Percentiles rank a stretch among this genome's conserved stretches.
Evolutionary conservation across 2,329 filamentous ascomycete genomes (phyloP).

Genomic region (Chaetoscypha palmicola): DNA sequence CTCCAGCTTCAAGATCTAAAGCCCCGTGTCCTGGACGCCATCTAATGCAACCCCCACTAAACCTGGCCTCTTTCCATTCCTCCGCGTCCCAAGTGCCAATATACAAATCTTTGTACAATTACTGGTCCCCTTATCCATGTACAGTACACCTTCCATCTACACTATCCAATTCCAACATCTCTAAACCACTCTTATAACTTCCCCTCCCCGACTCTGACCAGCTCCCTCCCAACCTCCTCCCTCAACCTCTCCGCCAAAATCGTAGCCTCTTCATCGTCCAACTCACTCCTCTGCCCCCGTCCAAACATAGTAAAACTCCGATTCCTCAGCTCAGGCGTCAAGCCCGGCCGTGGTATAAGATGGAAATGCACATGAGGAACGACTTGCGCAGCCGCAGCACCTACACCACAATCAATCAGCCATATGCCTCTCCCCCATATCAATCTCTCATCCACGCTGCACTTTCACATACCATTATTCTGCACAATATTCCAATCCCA

Average conservation of each 20-base stretch:
- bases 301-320: slow-evolving; percentile 75
- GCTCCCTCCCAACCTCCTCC: slow-evolving; percentile 38
- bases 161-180: no score
- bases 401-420: slow-evolving; percentile 33
- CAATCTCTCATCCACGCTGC: no score
- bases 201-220: slow-evolving; percentile 33
- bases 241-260: slow-evolving; percentile 51
- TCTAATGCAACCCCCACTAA: no score
- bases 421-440: no score
- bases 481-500: slow-evolving; percentile 94
- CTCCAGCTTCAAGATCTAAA: no score
- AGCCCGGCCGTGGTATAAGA: slow-evolving; percentile 75
- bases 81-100: no score
- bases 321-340: slow-evolving; percentile 44
- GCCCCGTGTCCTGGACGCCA: no score
- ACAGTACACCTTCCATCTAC: no score
- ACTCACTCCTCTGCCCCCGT: slow-evolving; percentile 60
- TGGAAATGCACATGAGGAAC: slow-evolving; percentile 95
- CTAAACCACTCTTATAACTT: slow-evolving; percentile 25
- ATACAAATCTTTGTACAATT: no score
- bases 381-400: slow-evolving; percentile 81
- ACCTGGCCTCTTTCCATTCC: no score
- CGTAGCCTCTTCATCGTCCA: slow-evolving; percentile 68
- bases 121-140: no score
- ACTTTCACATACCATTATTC: slow-evolving; percentile 71